Percentiles rank a stretch among this genome's conserved stretches.
Conservation (phyloP, 2,329 filamentous ascomycete species). For the Chalaropsis thielavioides region DNA sequence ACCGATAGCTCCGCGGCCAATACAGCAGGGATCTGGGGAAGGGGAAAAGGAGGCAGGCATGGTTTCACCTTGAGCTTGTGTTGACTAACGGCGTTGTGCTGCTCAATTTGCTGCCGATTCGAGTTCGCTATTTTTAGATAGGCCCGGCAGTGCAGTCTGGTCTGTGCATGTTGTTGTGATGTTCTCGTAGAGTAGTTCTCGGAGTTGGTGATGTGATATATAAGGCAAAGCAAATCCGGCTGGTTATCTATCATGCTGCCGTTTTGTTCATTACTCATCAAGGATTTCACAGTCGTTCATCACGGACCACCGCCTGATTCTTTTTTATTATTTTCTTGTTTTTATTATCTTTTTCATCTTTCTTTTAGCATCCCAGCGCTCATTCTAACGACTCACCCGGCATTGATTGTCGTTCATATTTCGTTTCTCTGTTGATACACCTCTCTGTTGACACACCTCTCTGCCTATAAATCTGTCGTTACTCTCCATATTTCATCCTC, state of each 20-base stretch:
- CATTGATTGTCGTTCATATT: constrained; percentile 1
- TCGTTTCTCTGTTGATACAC: background rate
- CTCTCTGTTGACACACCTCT: background rate
- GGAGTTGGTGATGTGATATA: no score
- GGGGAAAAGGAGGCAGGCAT: background rate
- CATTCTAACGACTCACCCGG: background rate
- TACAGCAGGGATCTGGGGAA: background rate
- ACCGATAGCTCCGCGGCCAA: background rate
- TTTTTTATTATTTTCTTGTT: constrained; percentile 5
- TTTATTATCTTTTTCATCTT: constrained; percentile 7
- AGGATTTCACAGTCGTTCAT: constrained; percentile 2
- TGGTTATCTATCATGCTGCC: background rate
- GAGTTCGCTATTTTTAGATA: no score
- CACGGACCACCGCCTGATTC: background rate
- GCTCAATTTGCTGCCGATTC: no score
- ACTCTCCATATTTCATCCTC: background rate
- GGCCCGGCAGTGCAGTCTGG: no score
- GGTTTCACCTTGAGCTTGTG: no score
- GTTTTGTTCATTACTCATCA: background rate
- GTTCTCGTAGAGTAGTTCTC: background rate
- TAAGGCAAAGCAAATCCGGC: background rate
- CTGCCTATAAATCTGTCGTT: background rate
- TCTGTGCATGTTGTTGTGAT: no score
- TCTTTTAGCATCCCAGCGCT: background rate
- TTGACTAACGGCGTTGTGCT: no score